A percentile compares a stretch with the other conserved stretches of the same genome.
These are phyloP conservation scores for Ogataea ramenticola DNA, from an alignment of 805 yeast species.

Conservation along the genomic window DNA sequence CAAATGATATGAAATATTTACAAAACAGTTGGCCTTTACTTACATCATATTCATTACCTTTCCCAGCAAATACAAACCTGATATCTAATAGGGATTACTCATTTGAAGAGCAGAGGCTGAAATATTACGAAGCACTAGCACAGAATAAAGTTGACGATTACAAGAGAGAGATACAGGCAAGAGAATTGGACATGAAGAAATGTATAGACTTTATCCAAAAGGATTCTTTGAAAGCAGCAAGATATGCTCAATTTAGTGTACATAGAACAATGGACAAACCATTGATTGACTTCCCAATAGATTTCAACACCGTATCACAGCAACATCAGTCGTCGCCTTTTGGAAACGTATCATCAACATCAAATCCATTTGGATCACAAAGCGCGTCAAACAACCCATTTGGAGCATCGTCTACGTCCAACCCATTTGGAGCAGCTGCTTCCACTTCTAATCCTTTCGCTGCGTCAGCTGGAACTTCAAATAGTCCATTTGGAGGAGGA, in stretches of 20 bases:
- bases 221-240: conserved; percentile 44
- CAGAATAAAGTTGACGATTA: conserved; percentile 30
- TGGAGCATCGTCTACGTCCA: conserved; percentile 4
- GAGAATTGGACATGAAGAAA: conserved; percentile 40
- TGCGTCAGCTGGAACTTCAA: conserved; percentile 6
- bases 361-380: neutral
- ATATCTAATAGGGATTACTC: conserved; percentile 48
- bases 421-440: conserved; percentile 5
- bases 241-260: conserved; percentile 45
- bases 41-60: conserved; percentile 41
- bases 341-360: too few species aligned
- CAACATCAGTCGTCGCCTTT: neutral
- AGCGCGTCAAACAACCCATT: conserved; percentile 4
- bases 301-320: conserved; percentile 3
- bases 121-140: conserved; percentile 35
- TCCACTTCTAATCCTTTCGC: conserved; percentile 16
- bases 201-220: conserved; percentile 31
- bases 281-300: conserved; percentile 28
- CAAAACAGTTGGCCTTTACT: conserved; percentile 11
- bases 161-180: conserved; percentile 31
- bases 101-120: conserved; percentile 43
- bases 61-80: conserved; percentile 41
- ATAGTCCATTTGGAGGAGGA: conserved; percentile 3
- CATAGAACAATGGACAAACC: conserved; percentile 20
- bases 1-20: conserved; percentile 18